Evolutionary conservation across 169 alveolate genomes (phyloP), one percentile per base, ranked within the genome.

Genomic region (Plasmodium blacklocki): DNA sequence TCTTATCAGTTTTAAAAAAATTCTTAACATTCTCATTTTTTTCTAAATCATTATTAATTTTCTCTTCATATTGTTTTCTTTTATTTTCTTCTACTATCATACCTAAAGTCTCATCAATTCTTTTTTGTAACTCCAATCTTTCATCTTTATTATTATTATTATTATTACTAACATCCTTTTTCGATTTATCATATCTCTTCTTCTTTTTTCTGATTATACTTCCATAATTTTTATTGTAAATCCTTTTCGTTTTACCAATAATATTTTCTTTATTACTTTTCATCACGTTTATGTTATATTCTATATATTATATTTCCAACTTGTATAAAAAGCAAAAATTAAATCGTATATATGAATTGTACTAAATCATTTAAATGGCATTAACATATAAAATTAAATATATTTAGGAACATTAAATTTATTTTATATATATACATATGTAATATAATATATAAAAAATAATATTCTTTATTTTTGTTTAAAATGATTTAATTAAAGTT

Each of bases 1-100:
- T 56, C 19, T n/a, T 54, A 54, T 54, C 19, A n/a, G 4, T 14
- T 54, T 54, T 54, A 11, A n/a, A 14, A 54, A 14, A 0, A 26
- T 26, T 21, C 8, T 43, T 23, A n/a, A 7, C 8, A 52, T 50
- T 49, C 9, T 60, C 39, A 49, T 66, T 56, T 12, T 74, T 74
- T 15, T 62, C 39, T 7, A 78, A 15, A 43, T 78, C 56, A 4
- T 23, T 64, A 49, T 64, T 78, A 70, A 67, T 64, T 43, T 52
- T 60, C 39, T 78, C 78, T 18, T 78, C 78, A 71, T 78, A 78
- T 29, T 64, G 89, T 45, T 78, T 78, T 32, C 71, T 78, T 66
- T 78, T 78, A 78, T 78, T 78, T 78, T 78, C 89, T 49, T 78
- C 74, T 26, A 78, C 89, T 39, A 78, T 14, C 6, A 19, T 5